Evolutionary conservation across 805 yeast genomes (phyloP).

Genomic region (Debaryomyces maramus): DNA sequence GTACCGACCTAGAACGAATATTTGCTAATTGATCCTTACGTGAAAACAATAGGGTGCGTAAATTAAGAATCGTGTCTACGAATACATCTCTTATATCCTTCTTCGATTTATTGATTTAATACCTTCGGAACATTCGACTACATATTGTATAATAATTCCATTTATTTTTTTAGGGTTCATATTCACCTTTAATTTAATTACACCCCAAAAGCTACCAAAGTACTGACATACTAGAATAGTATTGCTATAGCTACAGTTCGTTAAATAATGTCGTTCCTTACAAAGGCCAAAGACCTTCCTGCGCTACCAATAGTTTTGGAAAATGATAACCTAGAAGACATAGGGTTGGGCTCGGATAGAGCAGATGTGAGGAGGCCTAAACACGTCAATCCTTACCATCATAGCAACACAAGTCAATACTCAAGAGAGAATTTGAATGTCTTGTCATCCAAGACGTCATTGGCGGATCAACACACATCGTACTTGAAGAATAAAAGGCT

Average conservation of each 20-base stretch:
- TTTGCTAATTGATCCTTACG: neutral
- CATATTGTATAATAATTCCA: neutral
- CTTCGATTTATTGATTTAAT: neutral
- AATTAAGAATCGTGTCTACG: neutral
- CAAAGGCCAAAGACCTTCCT: constrained; percentile 7
- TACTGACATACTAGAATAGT: too few species aligned
- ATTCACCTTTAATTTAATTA: neutral
- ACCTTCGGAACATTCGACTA: neutral
- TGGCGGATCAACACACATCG: neutral
- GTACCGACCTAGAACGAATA: too few species aligned
- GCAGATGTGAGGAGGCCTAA: neutral
- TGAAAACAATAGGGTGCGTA: neutral
- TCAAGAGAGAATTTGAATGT: neutral
- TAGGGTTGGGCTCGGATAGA: neutral
- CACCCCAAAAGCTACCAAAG: neutral
- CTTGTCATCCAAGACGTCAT: neutral
- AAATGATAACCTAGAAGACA: constrained; percentile 11
- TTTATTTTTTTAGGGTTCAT: neutral
- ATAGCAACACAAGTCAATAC: neutral
- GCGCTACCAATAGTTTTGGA: constrained; percentile 8
- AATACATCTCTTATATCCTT: too few species aligned
- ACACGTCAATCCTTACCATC: neutral
- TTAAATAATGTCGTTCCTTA: constrained; percentile 9
- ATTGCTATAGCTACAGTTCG: too few species aligned
- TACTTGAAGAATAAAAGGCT: neutral